Percentiles rank a stretch among this genome's conserved stretches.
Conservation (phyloP, 2,329 filamentous ascomycete genomes). For the Chalaropsis thielavioides region DNA sequence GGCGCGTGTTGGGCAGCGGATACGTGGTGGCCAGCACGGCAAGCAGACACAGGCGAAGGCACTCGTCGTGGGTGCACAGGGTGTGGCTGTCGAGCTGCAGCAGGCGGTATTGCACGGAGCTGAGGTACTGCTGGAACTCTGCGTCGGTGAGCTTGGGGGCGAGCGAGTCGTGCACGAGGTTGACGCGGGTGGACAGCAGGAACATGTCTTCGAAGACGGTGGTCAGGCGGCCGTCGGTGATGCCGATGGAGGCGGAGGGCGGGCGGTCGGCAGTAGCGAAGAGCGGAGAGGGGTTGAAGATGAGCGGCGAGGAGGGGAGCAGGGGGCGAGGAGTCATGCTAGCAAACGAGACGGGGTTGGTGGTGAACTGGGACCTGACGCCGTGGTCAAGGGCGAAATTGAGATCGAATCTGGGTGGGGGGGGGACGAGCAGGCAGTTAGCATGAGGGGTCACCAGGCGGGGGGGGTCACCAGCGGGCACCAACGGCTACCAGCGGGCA, state of each 20-base stretch:
- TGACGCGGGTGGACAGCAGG: constrained; percentile 10
- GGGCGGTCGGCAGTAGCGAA: background rate
- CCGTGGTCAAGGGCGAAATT: constrained; percentile 14
- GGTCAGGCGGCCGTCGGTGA: constrained; percentile 11
- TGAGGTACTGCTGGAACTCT: constrained; percentile 15
- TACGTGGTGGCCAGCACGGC: constrained; percentile 17
- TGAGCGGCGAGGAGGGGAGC: constrained; percentile 3
- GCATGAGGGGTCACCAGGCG: too few relatives aligned
- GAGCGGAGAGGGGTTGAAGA: background rate
- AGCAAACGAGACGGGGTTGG: constrained; percentile 9
- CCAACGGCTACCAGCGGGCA: too few relatives aligned
- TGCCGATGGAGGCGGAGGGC: constrained; percentile 3
- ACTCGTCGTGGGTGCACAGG: constrained; percentile 13
- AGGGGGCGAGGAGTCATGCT: constrained; percentile 13
- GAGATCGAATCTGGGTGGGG: constrained; percentile 11
- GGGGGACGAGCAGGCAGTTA: background rate
- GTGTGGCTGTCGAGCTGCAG: constrained; percentile 12
- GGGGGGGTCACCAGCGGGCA: too few relatives aligned
- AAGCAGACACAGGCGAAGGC: constrained; percentile 11
- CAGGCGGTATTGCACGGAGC: constrained; percentile 14
- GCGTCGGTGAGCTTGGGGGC: constrained; percentile 14
- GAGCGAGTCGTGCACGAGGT: constrained; percentile 11
- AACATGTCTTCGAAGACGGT: constrained; percentile 17
- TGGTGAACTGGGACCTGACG: constrained; percentile 10
- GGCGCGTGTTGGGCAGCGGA: constrained; percentile 13